Evolutionary conservation across 2,329 filamentous ascomycete species (phyloP).

Genomic region (Fonsecaea multimorphosa): DNA sequence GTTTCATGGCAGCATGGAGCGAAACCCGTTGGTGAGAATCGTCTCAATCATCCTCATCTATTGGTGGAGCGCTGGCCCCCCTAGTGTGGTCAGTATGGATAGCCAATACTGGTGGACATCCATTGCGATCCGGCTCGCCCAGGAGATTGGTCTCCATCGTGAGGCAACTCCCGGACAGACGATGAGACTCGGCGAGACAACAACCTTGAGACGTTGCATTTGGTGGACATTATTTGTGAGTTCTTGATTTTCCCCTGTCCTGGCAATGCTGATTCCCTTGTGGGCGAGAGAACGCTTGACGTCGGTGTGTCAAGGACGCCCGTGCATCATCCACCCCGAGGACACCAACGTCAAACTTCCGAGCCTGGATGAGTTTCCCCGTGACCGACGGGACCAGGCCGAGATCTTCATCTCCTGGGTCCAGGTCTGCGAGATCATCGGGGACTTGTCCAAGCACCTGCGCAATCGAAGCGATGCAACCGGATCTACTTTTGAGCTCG

Average conservation of each 20-base stretch:
- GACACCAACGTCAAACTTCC: slow-evolving; percentile 52
- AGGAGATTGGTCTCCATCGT: slow-evolving; percentile 54
- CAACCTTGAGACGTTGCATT: slow-evolving; percentile 45
- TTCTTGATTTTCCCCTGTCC: not conserved
- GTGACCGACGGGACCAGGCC: slow-evolving; percentile 42
- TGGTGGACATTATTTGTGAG: slow-evolving; percentile 52
- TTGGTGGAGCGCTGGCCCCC: slow-evolving; percentile 53
- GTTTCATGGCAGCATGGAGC: slow-evolving; percentile 52
- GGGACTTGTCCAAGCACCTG: slow-evolving; percentile 40
- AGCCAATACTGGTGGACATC: slow-evolving; percentile 58
- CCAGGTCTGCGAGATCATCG: slow-evolving; percentile 50
- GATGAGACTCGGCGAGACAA: slow-evolving; percentile 17
- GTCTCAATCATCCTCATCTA: slow-evolving; percentile 52
- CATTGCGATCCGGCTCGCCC: slow-evolving; percentile 52
- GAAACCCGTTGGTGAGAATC: slow-evolving; percentile 47
- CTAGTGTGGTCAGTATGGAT: slow-evolving; percentile 49
- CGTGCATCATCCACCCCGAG: slow-evolving; percentile 52
- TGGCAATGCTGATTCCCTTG: not conserved
- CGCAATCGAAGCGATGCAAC: not conserved
- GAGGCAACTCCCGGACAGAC: slow-evolving; percentile 41
- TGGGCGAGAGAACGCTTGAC: slow-evolving; percentile 47
- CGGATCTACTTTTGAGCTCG: slow-evolving; percentile 1
- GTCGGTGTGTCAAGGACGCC: slow-evolving; percentile 53
- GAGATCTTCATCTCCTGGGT: slow-evolving; percentile 55
- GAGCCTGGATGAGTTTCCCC: slow-evolving; percentile 47